Conservation (phyloP, 306 rosid species). For the Lotus japonicus region DNA sequence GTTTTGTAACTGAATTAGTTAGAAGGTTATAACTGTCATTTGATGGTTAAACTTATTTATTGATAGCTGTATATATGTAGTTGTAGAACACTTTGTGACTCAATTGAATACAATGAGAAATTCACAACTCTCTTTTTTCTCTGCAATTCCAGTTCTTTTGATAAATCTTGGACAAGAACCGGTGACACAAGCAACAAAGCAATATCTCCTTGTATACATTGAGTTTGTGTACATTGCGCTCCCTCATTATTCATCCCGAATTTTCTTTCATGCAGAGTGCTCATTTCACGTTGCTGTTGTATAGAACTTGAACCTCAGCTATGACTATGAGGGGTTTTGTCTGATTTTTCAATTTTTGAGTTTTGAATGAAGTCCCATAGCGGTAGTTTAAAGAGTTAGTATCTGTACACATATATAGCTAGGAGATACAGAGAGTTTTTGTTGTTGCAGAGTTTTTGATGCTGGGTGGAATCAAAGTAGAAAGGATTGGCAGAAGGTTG, state of each 20-base stretch:
- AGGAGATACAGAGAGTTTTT: slow-evolving; percentile 74
- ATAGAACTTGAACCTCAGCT: background rate
- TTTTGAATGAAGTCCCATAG: background rate
- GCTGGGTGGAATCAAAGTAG: slow-evolving; percentile 24
- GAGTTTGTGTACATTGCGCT: slow-evolving; percentile 23
- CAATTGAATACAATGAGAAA: too few species aligned
- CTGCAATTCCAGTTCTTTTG: too few species aligned
- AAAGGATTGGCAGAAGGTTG: slow-evolving; percentile 48
- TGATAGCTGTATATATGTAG: too few species aligned
- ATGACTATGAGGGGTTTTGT: too few species aligned
- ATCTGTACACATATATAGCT: slow-evolving; percentile 25
- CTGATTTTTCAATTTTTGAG: background rate
- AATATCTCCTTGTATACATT: background rate
- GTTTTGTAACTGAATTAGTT: too few species aligned
- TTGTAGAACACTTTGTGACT: too few species aligned
- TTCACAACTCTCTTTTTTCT: too few species aligned
- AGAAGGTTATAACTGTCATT: too few species aligned
- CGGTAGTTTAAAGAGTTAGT: background rate
- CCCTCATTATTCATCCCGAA: too few species aligned
- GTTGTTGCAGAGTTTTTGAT: slow-evolving; percentile 38
- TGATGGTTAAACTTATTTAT: too few species aligned
- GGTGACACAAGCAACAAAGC: slow-evolving; percentile 31
- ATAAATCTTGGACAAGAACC: background rate
- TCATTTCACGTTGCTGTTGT: background rate
- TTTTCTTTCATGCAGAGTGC: too few species aligned